A percentile compares a stretch with the other conserved stretches of the same genome.
These are phyloP conservation scores for Mycena citricolor DNA, from an alignment of 1,284 basidiomycete genomes.

Conservation along the genomic window DNA sequence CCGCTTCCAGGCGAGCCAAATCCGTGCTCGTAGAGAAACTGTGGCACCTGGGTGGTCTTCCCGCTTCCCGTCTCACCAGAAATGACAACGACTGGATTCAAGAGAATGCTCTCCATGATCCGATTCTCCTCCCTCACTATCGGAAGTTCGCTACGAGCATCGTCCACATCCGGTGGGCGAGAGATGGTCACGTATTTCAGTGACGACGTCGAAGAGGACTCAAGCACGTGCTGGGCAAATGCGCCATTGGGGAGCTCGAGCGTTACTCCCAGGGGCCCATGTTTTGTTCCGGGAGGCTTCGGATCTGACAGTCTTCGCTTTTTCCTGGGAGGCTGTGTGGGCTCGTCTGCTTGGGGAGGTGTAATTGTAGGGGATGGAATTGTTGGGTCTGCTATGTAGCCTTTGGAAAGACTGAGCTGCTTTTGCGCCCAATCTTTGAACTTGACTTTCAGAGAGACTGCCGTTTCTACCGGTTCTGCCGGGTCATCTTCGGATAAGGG, in stretches of 20 bases:
- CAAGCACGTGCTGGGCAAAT: constrained; percentile 57
- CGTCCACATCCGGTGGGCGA: constrained; percentile 75
- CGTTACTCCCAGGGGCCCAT: constrained; percentile 69
- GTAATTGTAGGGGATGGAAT: constrained; percentile 1
- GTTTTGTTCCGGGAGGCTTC: constrained; percentile 38
- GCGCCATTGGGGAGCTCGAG: constrained; percentile 61
- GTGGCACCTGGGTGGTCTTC: constrained; percentile 98
- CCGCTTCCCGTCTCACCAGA: constrained; percentile 98
- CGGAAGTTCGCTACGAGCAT: constrained; percentile 79
- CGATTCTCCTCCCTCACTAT: constrained; percentile 93
- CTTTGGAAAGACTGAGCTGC: constrained; percentile 65
- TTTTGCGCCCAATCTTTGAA: constrained; percentile 88
- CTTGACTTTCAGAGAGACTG: constrained; percentile 39
- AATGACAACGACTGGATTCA: constrained; percentile 89
- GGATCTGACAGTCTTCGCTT: constrained; percentile 43
- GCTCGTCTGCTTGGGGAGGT: constrained; percentile 3
- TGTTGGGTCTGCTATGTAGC: constrained; percentile 37
- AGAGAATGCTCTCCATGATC: constrained; percentile 88
- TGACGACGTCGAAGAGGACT: constrained; percentile 28
- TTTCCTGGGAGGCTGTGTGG: constrained; percentile 29
- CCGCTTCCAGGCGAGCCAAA: constrained; percentile 85
- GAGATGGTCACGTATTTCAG: constrained; percentile 60
- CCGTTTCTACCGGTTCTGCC: constrained; percentile 3
- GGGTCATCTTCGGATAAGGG: constrained; percentile 17
- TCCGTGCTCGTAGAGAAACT: constrained; percentile 96